A percentile compares a stretch with the other conserved stretches of the same genome.
These are phyloP conservation scores for Zychaea mexicana DNA, from an alignment of 371 early-diverging fungal genomes.

Conservation along the genomic window DNA sequence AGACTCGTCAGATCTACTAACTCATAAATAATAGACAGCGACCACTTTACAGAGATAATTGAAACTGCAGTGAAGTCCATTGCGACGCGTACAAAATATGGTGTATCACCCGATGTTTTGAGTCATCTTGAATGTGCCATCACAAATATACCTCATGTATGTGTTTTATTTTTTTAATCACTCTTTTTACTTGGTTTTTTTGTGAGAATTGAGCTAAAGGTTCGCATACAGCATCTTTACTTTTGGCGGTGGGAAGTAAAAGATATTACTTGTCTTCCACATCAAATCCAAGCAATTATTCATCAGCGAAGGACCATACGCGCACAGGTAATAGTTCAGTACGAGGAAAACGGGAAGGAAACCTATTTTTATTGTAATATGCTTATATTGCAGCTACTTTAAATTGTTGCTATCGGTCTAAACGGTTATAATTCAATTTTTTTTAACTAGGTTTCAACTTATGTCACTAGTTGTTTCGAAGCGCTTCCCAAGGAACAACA, in stretches of 20 bases:
- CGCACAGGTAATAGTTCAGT: constrained; percentile 24
- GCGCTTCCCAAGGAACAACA: constrained; percentile 18
- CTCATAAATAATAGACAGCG: constrained; percentile 16
- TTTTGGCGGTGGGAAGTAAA: constrained; percentile 63
- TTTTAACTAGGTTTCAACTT: constrained; percentile 23
- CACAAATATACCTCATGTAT: constrained; percentile 22
- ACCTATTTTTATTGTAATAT: background rate
- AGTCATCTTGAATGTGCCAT: constrained; percentile 13
- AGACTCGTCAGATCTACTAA: background rate
- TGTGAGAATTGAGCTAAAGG: too few species aligned
- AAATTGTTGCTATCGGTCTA: too few species aligned
- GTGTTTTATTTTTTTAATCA: background rate
- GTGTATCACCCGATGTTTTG: constrained; percentile 21
- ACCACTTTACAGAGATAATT: constrained; percentile 28
- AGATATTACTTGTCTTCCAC: constrained; percentile 40
- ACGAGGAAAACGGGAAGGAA: background rate
- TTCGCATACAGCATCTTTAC: constrained; percentile 33
- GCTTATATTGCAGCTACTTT: too few species aligned
- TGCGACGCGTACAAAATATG: constrained; percentile 32
- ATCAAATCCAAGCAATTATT: constrained; percentile 28
- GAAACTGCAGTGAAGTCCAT: constrained; percentile 25
- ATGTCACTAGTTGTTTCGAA: constrained; percentile 11
- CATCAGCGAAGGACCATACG: constrained; percentile 27
- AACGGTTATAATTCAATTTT: background rate
- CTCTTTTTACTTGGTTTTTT: background rate